These are phyloP conservation scores for Laguncularia racemosa DNA, from an alignment of 345 rosid species.

Conservation along the genomic window DNA sequence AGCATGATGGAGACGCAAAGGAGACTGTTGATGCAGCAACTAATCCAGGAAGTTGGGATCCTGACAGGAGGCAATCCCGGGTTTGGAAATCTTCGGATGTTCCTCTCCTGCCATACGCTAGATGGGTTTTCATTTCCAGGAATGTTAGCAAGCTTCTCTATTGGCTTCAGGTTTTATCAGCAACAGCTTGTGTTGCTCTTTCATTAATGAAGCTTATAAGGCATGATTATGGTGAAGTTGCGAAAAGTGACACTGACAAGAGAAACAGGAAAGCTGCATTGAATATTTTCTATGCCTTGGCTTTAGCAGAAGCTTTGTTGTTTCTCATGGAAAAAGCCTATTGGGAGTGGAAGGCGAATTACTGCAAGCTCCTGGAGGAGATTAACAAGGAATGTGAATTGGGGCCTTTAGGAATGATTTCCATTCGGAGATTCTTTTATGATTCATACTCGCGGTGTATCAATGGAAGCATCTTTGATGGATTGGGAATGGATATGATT, in stretches of 20 bases:
- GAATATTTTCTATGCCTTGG: constrained; percentile 66
- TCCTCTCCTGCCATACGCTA: constrained; percentile 64
- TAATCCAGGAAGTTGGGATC: constrained; percentile 11
- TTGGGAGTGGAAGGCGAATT: constrained; percentile 51
- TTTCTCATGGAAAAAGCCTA: constrained; percentile 82
- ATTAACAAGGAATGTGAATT: constrained; percentile 63
- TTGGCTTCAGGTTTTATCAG: constrained; percentile 90
- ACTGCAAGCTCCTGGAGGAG: constrained; percentile 54
- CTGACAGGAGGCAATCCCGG: constrained; percentile 23
- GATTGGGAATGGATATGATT: constrained; percentile 84
- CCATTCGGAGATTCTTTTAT: constrained; percentile 68
- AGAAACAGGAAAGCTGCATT: constrained; percentile 63
- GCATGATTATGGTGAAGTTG: constrained; percentile 67
- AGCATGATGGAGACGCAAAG: constrained; percentile 1
- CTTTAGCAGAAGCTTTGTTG: constrained; percentile 74
- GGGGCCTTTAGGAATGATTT: constrained; percentile 55
- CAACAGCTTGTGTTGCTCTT: constrained; percentile 58
- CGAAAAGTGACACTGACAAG: constrained; percentile 61
- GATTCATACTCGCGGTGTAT: constrained; percentile 82
- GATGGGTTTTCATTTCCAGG: constrained; percentile 62
- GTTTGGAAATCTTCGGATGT: constrained; percentile 68
- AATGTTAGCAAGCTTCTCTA: constrained; percentile 64
- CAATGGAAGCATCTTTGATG: constrained; percentile 80
- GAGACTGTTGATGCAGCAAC: constrained; percentile 14
- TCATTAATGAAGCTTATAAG: constrained; percentile 63